Percentiles rank a stretch among this genome's conserved stretches.
Evolutionary conservation across 2,329 filamentous ascomycete genomes (phyloP).

Genomic region (Fusarium sp.): DNA sequence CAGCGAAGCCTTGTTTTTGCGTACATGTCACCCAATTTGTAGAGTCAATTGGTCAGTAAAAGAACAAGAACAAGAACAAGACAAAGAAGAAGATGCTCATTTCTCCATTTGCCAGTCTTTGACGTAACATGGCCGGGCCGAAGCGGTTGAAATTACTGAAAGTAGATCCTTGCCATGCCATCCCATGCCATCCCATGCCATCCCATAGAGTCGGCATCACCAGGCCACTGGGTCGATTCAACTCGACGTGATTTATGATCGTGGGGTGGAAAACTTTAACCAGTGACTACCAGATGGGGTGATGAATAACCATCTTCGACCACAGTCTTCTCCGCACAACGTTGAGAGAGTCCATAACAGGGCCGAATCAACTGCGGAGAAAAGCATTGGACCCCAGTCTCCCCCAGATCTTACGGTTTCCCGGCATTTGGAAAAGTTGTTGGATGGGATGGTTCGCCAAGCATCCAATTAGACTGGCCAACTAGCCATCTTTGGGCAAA

Average conservation of each 20-base stretch:
- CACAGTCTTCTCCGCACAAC: conserved; percentile 13
- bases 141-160: background rate
- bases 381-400: conserved; percentile 7
- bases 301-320: conserved; percentile 3
- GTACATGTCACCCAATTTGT: background rate
- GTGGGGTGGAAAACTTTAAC: background rate
- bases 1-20: background rate
- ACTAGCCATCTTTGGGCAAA: background rate
- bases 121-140: background rate
- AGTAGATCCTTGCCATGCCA: background rate
- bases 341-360: conserved; percentile 19
- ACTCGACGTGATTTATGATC: background rate
- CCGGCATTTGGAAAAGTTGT: conserved; percentile 4
- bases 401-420: conserved; percentile 11
- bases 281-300: background rate
- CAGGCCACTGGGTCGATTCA: background rate
- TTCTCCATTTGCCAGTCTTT: background rate
- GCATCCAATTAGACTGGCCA: background rate
- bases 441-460: background rate
- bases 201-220: background rate
- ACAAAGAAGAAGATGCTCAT: background rate
- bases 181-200: too few relatives aligned
- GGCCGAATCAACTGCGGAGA: conserved; percentile 32
- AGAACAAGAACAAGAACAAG: background rate
- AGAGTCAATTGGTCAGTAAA: background rate